These are phyloP conservation scores for Phyllachora maydis DNA, from an alignment of 2,329 filamentous ascomycete species.

Conservation along the genomic window DNA sequence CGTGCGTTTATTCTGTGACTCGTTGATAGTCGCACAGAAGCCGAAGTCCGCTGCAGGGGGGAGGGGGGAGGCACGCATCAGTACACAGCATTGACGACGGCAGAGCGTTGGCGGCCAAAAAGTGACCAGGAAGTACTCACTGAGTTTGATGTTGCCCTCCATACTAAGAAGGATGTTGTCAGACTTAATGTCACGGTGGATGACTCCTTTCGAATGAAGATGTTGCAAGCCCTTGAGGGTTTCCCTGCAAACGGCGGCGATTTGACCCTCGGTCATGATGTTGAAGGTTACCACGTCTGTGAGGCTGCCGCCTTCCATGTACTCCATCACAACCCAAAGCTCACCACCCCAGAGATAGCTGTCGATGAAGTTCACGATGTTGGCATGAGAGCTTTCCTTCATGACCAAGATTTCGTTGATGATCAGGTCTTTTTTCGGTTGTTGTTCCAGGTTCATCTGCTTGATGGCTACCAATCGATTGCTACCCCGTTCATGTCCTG, in stretches of 20 bases:
- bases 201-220: slow-evolving; percentile 91
- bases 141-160: slow-evolving; percentile 94
- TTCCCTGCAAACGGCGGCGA: slow-evolving; percentile 87
- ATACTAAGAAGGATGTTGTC: slow-evolving; percentile 91
- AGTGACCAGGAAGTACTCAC: too few relatives aligned
- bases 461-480: slow-evolving; percentile 94
- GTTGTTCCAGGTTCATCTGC: slow-evolving; percentile 97
- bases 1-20: slow-evolving; percentile 88
- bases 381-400: slow-evolving; percentile 96
- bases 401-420: slow-evolving; percentile 99
- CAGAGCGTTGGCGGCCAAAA: too few relatives aligned
- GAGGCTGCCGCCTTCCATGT: slow-evolving; percentile 94
- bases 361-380: slow-evolving; percentile 98
- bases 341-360: slow-evolving; percentile 81
- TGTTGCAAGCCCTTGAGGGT: slow-evolving; percentile 84
- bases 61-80: neutral
- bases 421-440: slow-evolving; percentile 96
- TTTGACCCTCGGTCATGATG: slow-evolving; percentile 96
- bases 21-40: slow-evolving; percentile 96
- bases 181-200: slow-evolving; percentile 97
- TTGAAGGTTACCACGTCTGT: slow-evolving; percentile 98
- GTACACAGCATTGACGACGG: too few relatives aligned
- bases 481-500: slow-evolving; percentile 64
- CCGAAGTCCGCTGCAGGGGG: slow-evolving; percentile 68
- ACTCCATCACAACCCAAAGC: slow-evolving; percentile 98